Conservation (phyloP, 2,329 filamentous ascomycete species). For the Colletotrichum cordylinicola region DNA sequence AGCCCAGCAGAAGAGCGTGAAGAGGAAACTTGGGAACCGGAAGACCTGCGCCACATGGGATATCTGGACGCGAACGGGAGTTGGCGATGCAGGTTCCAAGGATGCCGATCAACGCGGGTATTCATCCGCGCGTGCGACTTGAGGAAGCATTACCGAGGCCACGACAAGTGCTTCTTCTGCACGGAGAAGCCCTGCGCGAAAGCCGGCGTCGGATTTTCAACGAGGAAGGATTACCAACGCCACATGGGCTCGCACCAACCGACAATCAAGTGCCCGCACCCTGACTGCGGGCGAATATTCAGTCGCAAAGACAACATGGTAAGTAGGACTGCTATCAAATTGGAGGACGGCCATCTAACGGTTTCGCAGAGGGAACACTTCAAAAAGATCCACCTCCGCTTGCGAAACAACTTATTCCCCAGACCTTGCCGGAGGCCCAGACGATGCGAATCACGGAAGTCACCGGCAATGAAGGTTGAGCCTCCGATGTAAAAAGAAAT, state of each 20-base stretch:
- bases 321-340: accelerated
- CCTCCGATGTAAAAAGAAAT: not conserved
- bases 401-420: constrained; percentile 7
- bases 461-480: not conserved
- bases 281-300: not conserved
- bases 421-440: not conserved
- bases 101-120: not conserved
- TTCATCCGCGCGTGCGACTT: constrained; percentile 8
- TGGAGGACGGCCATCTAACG: not conserved
- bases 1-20: not conserved
- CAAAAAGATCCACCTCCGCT: not conserved
- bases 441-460: not conserved
- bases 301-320: constrained; percentile 14
- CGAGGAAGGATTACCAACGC: constrained; percentile 2
- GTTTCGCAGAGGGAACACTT: not conserved
- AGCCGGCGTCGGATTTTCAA: not conserved
- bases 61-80: constrained; percentile 9
- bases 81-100: not conserved
- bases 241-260: constrained; percentile 12
- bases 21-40: constrained; percentile 1
- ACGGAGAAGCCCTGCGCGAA: not conserved
- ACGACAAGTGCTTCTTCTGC: constrained; percentile 12
- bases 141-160: constrained; percentile 5
- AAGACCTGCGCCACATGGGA: constrained; percentile 1
- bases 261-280: not conserved